Conservation (phyloP, 2,329 filamentous ascomycete species). For the Exophiala mesophila region DNA sequence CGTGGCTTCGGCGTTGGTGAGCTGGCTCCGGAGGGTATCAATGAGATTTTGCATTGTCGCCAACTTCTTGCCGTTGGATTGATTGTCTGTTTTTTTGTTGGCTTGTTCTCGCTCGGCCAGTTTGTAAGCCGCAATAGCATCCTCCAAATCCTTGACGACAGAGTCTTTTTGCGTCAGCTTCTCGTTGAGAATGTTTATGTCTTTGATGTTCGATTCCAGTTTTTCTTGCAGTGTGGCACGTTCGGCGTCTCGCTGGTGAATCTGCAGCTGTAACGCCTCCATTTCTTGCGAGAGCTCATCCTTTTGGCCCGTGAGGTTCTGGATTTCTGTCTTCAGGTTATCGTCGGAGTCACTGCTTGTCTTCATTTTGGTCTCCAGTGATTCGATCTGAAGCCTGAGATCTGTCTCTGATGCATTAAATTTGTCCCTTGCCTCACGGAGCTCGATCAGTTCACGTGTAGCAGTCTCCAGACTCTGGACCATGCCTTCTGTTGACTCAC, state of each 20-base stretch:
- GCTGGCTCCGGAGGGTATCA: constrained; percentile 49
- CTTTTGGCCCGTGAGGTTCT: constrained; percentile 35
- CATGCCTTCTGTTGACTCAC: constrained; percentile 65
- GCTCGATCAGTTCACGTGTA: constrained; percentile 56
- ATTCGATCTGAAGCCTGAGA: constrained; percentile 39
- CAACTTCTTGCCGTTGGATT: constrained; percentile 47
- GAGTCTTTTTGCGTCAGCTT: constrained; percentile 33
- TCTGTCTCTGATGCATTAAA: constrained; percentile 41
- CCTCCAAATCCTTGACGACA: constrained; percentile 26
- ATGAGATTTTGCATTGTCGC: constrained; percentile 53
- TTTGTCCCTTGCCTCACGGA: constrained; percentile 50
- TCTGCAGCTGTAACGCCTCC: constrained; percentile 32
- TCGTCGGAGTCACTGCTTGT: constrained; percentile 25
- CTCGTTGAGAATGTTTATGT: constrained; percentile 19
- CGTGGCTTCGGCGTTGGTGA: constrained; percentile 50
- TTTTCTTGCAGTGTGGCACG: constrained; percentile 27
- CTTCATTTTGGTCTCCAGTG: constrained; percentile 34
- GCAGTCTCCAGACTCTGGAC: constrained; percentile 62
- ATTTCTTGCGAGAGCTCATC: constrained; percentile 39
- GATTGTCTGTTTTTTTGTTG: constrained; percentile 30
- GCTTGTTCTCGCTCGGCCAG: constrained; percentile 22
- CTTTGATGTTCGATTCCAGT: constrained; percentile 25
- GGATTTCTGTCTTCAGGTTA: constrained; percentile 35
- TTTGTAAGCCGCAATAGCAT: constrained; percentile 24
- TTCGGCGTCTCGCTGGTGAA: constrained; percentile 25